Evolutionary conservation across 2,329 filamentous ascomycete species (phyloP), one percentile per base, ranked within the genome.

Genomic region (Penicillium sp.): DNA sequence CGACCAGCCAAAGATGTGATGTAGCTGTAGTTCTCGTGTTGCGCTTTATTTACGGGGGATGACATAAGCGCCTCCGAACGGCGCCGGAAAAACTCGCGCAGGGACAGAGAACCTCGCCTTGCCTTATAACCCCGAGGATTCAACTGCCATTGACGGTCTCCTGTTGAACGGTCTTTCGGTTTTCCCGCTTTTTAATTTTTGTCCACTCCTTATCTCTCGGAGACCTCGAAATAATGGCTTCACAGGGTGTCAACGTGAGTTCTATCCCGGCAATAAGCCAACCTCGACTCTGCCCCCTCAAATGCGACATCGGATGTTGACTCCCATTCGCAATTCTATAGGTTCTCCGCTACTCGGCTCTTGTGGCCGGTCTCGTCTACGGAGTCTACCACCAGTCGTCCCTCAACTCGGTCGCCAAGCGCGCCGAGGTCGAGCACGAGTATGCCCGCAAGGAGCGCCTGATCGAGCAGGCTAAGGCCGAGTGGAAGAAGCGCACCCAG

Each of bases 341-440:
- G 95, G 93, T 99, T 78, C 86, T 98, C 78, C 93, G 95, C 81
- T 99, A 93, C 85, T 93, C 92, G 74, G 93, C 93, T 75, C 90
- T 99, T 67, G 90, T 88, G 73, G 83, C 92, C 72, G 95, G 95
- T 76, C 82, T 98, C 75, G 88, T 96, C 81, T 99, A 99, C 83
- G 95, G 95, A 77, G 87, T 96, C 83, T 91, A 88, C 79, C 93
- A 96, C 83, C 95, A 99, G 83, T 84, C 89, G 73, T 85, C 86
- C 62, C 89, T 99, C 78, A 88, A 81, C 67, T 78, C 90, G 56
- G 78, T 85, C 71, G 87, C 92, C 73, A 90, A 88, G 80, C 79
- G 84, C 61, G 83, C 87, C 67, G 85, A 88, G 69, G 84, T 86
- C 70, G 81, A 96, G 78, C 86, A 87, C 74, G 91, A 96, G 77